Percentiles rank a stretch among this genome's conserved stretches.
Conservation (phyloP, 176 grass and related monocot genomes). For the Oryza glumipatula region DNA sequence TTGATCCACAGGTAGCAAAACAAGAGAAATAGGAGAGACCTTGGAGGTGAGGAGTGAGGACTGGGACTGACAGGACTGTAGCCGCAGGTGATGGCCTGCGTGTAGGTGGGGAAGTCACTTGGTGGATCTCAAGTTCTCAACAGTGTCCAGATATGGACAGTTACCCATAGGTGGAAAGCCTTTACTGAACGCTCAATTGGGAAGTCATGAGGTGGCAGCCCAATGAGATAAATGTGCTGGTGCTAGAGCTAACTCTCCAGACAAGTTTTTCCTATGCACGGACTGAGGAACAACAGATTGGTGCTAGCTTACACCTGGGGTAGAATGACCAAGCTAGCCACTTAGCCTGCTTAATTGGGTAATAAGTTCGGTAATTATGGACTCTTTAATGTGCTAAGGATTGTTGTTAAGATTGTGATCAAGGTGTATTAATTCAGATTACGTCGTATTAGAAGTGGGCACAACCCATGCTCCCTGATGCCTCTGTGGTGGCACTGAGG, state of each 20-base stretch:
- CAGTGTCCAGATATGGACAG: not conserved
- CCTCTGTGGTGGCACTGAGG: too few relatives aligned
- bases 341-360: not conserved
- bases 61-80: not conserved
- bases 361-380: conserved; percentile 21
- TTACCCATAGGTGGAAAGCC: not conserved
- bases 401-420: not conserved
- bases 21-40: conserved; percentile 8
- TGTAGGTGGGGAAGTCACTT: conserved; percentile 17
- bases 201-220: not conserved
- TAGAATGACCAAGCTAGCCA: not conserved
- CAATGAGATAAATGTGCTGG: not conserved
- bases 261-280: not conserved
- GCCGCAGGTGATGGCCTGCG: not conserved
- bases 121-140: conserved; percentile 14
- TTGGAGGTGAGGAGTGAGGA: not conserved
- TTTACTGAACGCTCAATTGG: not conserved
- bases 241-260: not conserved
- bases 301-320: not conserved
- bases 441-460: too few relatives aligned
- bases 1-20: not conserved
- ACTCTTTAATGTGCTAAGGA: not conserved
- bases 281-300: not conserved
- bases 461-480: too few relatives aligned
- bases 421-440: not conserved